Evolutionary conservation across 805 yeast genomes (phyloP).

Genomic region (Kodamaea neixiangensis): DNA sequence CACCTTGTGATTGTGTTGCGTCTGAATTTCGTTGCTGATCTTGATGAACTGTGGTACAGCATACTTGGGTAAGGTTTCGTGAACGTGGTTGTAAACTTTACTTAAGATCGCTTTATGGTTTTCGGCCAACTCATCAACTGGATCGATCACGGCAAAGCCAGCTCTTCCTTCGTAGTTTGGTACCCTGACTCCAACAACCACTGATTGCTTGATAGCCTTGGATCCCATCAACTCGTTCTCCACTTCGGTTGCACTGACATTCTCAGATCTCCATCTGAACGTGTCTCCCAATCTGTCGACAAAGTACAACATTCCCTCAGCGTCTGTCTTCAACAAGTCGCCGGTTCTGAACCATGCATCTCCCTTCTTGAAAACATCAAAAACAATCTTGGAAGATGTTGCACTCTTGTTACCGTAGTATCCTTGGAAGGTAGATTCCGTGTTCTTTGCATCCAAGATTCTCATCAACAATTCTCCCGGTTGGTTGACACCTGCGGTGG

Average conservation of each 20-base stretch:
- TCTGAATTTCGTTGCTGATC: constrained; percentile 57
- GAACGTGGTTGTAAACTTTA: constrained; percentile 30
- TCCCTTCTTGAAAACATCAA: constrained; percentile 76
- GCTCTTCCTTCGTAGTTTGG: constrained; percentile 94
- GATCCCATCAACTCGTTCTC: constrained; percentile 68
- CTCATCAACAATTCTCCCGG: constrained; percentile 89
- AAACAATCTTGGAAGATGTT: constrained; percentile 70
- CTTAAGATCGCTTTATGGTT: constrained; percentile 39
- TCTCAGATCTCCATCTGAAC: constrained; percentile 95
- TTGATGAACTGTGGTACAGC: constrained; percentile 85
- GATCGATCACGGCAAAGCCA: constrained; percentile 80
- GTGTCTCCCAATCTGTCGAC: constrained; percentile 95
- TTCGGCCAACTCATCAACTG: constrained; percentile 36
- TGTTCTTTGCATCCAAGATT: constrained; percentile 60
- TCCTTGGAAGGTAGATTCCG: constrained; percentile 85
- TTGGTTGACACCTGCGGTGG: constrained; percentile 54
- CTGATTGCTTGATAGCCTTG: constrained; percentile 57
- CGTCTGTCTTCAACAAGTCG: constrained; percentile 72
- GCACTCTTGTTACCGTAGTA: constrained; percentile 80
- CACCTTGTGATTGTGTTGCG: constrained; percentile 82
- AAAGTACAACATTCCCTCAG: constrained; percentile 71
- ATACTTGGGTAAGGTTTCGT: constrained; percentile 66
- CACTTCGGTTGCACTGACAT: constrained; percentile 91
- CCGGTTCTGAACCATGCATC: constrained; percentile 93
- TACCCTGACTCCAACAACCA: constrained; percentile 84